These are phyloP conservation scores for Pholiota microspora DNA, from an alignment of 768 basidiomycete species.

Conservation along the genomic window DNA sequence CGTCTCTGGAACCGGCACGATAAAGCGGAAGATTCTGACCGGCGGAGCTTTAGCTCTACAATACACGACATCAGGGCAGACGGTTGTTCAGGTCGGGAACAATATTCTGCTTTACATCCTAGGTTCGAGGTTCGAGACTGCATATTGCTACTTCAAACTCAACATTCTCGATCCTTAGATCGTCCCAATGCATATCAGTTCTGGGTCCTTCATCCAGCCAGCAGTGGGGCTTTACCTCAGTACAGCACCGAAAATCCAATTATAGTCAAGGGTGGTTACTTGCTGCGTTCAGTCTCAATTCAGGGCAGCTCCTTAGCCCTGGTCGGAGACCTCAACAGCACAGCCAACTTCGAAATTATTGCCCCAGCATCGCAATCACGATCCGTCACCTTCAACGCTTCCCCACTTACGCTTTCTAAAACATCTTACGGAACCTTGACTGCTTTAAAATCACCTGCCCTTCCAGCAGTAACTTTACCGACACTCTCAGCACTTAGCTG, in stretches of 20 bases:
- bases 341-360: conserved; percentile 44
- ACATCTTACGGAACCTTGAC: conserved; percentile 43
- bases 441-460: conserved; percentile 24
- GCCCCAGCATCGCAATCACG: conserved; percentile 39
- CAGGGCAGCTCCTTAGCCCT: conserved; percentile 35
- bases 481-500: conserved; percentile 32
- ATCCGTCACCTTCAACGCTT: conserved; percentile 31
- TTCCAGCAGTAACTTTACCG: conserved; percentile 35
- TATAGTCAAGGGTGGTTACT: conserved; percentile 49
- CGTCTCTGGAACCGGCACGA: conserved; percentile 31
- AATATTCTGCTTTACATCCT: conserved; percentile 40
- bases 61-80: conserved; percentile 45
- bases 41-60: conserved; percentile 34
- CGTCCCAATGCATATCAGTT: conserved; percentile 48
- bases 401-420: conserved; percentile 26
- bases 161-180: conserved; percentile 32
- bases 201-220: conserved; percentile 45
- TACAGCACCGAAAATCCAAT: conserved; percentile 42
- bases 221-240: conserved; percentile 30
- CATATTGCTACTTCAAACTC: not conserved
- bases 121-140: conserved; percentile 27
- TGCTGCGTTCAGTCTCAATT: conserved; percentile 37
- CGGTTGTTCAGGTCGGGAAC: conserved; percentile 41
- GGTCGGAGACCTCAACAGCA: conserved; percentile 42
- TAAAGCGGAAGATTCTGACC: conserved; percentile 35